Evolutionary conservation across 2,329 filamentous ascomycete species (phyloP).

Genomic region (Ophioceras dolichostomum): DNA sequence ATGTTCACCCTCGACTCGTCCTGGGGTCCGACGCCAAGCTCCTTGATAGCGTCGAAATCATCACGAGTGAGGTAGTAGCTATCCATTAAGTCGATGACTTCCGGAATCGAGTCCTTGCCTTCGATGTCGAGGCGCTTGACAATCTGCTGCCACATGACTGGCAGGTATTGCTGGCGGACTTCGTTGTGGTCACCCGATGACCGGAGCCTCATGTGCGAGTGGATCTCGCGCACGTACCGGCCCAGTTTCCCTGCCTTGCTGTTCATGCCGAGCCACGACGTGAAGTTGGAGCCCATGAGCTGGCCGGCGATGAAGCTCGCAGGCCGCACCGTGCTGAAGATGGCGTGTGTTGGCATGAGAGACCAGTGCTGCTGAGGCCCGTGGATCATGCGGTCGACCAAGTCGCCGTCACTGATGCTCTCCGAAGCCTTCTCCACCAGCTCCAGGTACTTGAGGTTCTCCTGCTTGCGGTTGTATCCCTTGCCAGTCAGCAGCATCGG

Average conservation of each 20-base stretch:
- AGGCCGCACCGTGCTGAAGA: slow-evolving; percentile 89
- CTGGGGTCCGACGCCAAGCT: slow-evolving; percentile 81
- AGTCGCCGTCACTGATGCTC: slow-evolving; percentile 92
- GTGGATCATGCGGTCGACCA: slow-evolving; percentile 97
- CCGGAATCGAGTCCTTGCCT: slow-evolving; percentile 69
- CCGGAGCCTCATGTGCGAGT: slow-evolving; percentile 89
- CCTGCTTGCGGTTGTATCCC: slow-evolving; percentile 51
- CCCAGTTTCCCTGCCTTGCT: slow-evolving; percentile 71
- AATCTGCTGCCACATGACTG: slow-evolving; percentile 71
- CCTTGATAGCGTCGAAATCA: slow-evolving; percentile 85
- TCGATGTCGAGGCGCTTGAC: slow-evolving; percentile 62
- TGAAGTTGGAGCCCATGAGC: slow-evolving; percentile 65
- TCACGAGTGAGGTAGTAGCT: slow-evolving; percentile 91
- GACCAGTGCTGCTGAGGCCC: slow-evolving; percentile 97
- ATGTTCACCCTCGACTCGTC: slow-evolving; percentile 63
- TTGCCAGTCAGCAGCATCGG: slow-evolving; percentile 53
- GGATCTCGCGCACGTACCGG: slow-evolving; percentile 82
- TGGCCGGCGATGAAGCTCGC: slow-evolving; percentile 78
- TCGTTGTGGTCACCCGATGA: slow-evolving; percentile 88
- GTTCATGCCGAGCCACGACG: slow-evolving; percentile 89
- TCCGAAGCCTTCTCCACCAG: slow-evolving; percentile 79
- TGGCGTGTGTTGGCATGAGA: slow-evolving; percentile 89
- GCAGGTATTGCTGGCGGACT: slow-evolving; percentile 87
- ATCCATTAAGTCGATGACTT: slow-evolving; percentile 92
- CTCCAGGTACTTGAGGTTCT: slow-evolving; percentile 72